These are phyloP conservation scores for Suillus ampliporus DNA, from an alignment of 768 basidiomycete species.

Conservation along the genomic window DNA sequence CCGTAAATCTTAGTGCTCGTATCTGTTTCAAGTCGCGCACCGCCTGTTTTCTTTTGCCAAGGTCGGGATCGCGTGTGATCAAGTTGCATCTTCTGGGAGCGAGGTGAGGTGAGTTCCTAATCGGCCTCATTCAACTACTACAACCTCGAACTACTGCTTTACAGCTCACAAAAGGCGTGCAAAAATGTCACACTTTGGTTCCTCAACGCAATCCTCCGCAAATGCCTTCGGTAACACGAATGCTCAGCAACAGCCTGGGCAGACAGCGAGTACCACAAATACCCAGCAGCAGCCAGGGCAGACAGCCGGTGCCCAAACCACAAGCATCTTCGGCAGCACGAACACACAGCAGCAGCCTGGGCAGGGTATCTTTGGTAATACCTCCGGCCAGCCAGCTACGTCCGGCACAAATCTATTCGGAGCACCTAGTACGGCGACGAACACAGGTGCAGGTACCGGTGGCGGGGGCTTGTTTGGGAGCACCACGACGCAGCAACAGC, in stretches of 20 bases:
- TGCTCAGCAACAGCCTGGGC: conserved; percentile 13
- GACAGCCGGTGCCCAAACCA: neutral
- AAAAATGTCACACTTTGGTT: conserved; percentile 15
- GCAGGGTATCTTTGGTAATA: conserved; percentile 24
- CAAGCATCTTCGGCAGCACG: conserved; percentile 13
- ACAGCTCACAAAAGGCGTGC: neutral
- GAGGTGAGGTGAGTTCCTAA: neutral
- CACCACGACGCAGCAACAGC: conserved; percentile 14
- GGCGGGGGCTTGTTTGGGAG: conserved; percentile 17
- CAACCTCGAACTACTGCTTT: neutral
- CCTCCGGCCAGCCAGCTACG: conserved; percentile 24
- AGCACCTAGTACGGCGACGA: neutral
- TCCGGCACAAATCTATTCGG: conserved; percentile 14
- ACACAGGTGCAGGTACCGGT: conserved; percentile 7
- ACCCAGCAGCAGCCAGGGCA: conserved; percentile 13
- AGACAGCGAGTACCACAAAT: conserved; percentile 19
- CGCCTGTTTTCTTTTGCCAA: neutral
- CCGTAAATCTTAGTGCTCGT: neutral
- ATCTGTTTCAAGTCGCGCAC: neutral
- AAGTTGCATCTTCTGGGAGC: neutral
- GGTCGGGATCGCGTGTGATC: conserved; percentile 1
- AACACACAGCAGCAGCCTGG: conserved; percentile 14
- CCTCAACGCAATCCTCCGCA: conserved; percentile 4
- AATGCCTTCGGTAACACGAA: conserved; percentile 14
- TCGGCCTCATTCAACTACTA: neutral